phyloP scores from a whole-genome alignment of 306 rosid genomes.

The Dryas drummondii region DNA sequence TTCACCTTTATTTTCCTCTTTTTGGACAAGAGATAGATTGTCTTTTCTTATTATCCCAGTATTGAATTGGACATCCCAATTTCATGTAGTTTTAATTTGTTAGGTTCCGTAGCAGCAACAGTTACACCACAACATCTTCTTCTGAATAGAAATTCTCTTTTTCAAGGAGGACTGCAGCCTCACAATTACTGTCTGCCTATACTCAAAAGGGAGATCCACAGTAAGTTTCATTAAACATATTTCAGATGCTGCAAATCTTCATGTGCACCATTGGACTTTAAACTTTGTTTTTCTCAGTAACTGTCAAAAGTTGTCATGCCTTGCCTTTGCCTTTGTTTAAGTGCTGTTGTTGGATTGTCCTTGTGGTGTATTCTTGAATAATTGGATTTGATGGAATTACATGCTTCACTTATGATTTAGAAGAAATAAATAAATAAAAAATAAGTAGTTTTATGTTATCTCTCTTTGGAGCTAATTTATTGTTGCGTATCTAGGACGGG shows the following conservation, averaged over 20 bases:
- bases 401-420: not conserved
- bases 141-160: constrained; percentile 75
- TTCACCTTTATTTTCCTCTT: not conserved
- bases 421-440: not conserved
- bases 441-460: not conserved
- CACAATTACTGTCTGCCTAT: constrained; percentile 86
- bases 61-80: not conserved
- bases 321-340: not conserved
- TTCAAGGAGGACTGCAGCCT: constrained; percentile 94
- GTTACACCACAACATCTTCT: constrained; percentile 94
- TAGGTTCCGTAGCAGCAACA: constrained; percentile 76
- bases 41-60: not conserved
- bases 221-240: constrained; percentile 41
- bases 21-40: constrained; percentile 5
- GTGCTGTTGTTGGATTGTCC: not conserved
- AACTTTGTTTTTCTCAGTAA: not conserved
- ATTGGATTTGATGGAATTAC: not conserved
- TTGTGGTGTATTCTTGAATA: not conserved
- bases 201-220: constrained; percentile 82
- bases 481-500: constrained; percentile 51
- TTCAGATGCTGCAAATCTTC: not conserved
- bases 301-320: not conserved
- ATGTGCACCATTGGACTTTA: not conserved
- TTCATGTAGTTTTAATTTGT: constrained; percentile 21
- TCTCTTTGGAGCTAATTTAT: constrained; percentile 15